Evolutionary conservation across 441 rosid species (phyloP), one percentile per base, ranked within the genome.

Genomic region (Gossypium davidsonii): DNA sequence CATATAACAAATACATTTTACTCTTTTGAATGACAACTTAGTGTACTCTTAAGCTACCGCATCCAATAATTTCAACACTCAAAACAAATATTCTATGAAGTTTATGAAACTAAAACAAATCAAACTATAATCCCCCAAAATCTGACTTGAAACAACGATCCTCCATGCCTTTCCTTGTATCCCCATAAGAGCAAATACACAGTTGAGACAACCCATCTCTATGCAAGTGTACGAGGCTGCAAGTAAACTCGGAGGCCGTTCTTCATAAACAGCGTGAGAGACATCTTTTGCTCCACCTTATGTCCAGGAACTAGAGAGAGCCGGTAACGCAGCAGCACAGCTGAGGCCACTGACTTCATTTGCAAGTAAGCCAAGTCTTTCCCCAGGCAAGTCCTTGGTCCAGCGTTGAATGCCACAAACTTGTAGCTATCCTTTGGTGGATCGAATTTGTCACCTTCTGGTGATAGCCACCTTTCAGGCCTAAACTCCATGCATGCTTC

Each of bases 291-390:
- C 85, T 90, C 85, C 58, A 93, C 96, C 0, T 84, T 86, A 82
- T 93, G 97, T 11, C 94, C 97, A 0, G 92, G 89, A 73, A 76
- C 91, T 65, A 81, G 80, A 5, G 85, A 80, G 25, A 93, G 73
- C 65, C 89, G 83, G 85, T 93, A 93, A 53, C 96, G 93, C 18
- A 93, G 80, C 46, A 93, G 87, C 66, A 93, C 89, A 0, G 97
- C 97, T 0, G 97, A 88, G n/a, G 94, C 98, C 76, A 86, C 92
- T 0, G 97, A 91, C 77, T 93, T 93, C 98, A 93, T 91, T 75
- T 91, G 98, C 59, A 87, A 76, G 76, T 93, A 93, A 26, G 98
- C 98, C 77, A 93, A 76, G 77, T 93, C 98, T 79, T 93, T 93
- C 37, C 98, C 98, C 55, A 93, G 81, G 42, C 98, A 93, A 57